Conservation (phyloP, 306 rosid species). For the Mucuna pruriens region DNA sequence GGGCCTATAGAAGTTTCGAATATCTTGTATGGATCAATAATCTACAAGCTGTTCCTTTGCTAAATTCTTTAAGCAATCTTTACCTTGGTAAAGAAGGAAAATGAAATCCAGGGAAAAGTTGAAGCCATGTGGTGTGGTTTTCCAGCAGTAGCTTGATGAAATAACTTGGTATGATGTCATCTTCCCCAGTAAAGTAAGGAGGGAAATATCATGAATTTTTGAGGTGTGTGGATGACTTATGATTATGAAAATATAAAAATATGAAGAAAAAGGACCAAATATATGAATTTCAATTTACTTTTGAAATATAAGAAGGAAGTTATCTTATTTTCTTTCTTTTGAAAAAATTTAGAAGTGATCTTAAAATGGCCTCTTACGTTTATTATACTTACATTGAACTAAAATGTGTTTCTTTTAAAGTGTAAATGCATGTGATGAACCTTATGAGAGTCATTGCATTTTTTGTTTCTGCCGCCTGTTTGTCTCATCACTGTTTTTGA, state of each 20-base stretch:
- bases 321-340: not conserved
- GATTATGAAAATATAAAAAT: not conserved
- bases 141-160: not conserved
- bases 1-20: slow-evolving; percentile 18
- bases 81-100: slow-evolving; percentile 21
- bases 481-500: not conserved
- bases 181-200: not conserved
- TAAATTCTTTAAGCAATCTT: not conserved
- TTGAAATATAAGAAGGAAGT: not conserved
- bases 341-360: not conserved
- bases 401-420: not conserved
- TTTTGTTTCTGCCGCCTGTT: not conserved
- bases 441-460: not conserved
- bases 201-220: not conserved
- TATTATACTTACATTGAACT: not conserved
- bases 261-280: not conserved
- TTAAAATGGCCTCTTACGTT: not conserved
- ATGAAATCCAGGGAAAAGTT: not conserved
- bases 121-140: not conserved
- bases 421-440: not conserved
- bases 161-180: slow-evolving; percentile 4
- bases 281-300: not conserved
- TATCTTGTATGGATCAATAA: slow-evolving; percentile 18
- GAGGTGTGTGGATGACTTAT: not conserved
- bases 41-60: slow-evolving; percentile 9